Evolutionary conservation across 2,329 filamentous ascomycete genomes (phyloP).

Genomic region (Pestalotiopsis sp.): DNA sequence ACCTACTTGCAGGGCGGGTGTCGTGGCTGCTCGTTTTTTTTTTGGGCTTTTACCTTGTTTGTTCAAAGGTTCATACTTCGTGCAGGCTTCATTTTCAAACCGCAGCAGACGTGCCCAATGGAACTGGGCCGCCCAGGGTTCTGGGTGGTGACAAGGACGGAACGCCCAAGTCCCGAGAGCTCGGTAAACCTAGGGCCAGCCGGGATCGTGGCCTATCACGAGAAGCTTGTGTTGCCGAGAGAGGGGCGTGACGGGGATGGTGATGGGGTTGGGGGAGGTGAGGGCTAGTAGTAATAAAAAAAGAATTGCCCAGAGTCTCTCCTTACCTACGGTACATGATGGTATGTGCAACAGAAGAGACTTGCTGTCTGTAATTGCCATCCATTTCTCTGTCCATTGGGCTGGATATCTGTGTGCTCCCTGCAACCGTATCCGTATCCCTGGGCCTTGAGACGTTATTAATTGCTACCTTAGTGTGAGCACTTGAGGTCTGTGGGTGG

Average conservation of each 20-base stretch:
- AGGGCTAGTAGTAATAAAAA: not conserved
- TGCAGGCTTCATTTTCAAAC: too few species aligned
- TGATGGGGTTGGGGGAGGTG: too few species aligned
- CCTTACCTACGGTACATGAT: not conserved
- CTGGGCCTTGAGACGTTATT: not conserved
- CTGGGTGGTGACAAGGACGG: slow-evolving; percentile 1
- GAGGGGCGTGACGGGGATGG: not conserved
- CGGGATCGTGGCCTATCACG: slow-evolving; percentile 7
- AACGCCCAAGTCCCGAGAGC: slow-evolving; percentile 9
- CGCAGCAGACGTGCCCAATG: not conserved
- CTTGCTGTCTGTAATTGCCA: not conserved
- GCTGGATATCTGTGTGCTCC: not conserved
- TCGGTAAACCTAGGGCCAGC: slow-evolving; percentile 6
- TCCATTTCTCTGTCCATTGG: not conserved
- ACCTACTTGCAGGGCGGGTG: not conserved
- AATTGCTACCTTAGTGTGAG: not conserved
- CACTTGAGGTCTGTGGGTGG: not conserved
- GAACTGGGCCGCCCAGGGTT: not conserved
- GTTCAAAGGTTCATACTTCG: not conserved
- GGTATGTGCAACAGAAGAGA: too few species aligned
- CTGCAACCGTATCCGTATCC: not conserved
- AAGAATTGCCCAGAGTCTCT: not conserved
- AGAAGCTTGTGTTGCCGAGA: not conserved
- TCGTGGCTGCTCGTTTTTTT: too few species aligned
- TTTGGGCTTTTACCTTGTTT: not conserved